Base-by-base conservation (phyloP, 306 rosid species). In the Amphicarpaea edgeworthii region DNA sequence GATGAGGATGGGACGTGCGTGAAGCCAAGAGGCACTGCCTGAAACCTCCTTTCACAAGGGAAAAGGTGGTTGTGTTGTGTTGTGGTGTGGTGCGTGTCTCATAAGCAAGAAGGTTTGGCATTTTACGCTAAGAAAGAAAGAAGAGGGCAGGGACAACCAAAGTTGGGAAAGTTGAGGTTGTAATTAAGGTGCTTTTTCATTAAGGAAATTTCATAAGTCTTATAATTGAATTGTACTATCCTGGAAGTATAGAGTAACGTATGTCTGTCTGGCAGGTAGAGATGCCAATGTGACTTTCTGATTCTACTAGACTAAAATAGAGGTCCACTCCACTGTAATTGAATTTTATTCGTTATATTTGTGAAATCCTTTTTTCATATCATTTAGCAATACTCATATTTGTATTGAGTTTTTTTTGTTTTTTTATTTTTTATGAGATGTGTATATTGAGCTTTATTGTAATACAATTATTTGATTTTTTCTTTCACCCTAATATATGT, bases 61-160 rank as follows among this genome's bases (percentile, higher is more conserved):
- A 41, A 28, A 81, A 20, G 65, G 65, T 54, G 1, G 28, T 1
- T 24, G 28, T 24, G 28, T 1, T 24, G 28, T 57, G 62, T 34
- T 24, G 43, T 49, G 76, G 8, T 24, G 59, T 11, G 26, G 24
- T 40, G 63, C 54, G 85, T 76, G 49, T 70, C 45, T 60, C 26
- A 61, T 55, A 70, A 70, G 85, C 54, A 38, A 20, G 7, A 76
- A 17, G 68, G 20, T 76, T 76, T 81, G 69, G 72, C 26, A 75
- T 81, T 76, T 47, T 76, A 76, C 78, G 85, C 74, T 54, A 81
- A 76, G 81, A 20, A 65, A 80, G 37, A 76, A 76, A 77, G 15
- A 65, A 80, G 45, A 61, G 61, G 12, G 3, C 19, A 5, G 40
- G n/a, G 47, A 61, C 46, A 49, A n/a, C 51, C 12, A 46, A 72